phyloP scores from a whole-genome alignment of 164 flowering plant species.

The Piper longum region DNA sequence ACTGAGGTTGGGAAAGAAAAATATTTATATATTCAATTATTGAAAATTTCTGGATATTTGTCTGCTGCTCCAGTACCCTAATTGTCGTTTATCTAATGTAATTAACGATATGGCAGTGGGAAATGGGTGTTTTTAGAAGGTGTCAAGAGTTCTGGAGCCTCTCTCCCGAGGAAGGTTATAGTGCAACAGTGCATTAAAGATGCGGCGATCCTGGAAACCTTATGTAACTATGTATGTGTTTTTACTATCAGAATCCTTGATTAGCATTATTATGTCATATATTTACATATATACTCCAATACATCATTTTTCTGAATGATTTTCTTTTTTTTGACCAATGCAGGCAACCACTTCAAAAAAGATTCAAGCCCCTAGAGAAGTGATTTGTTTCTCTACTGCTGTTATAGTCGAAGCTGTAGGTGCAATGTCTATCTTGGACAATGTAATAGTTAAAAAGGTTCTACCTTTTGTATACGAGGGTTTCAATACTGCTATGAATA shows the following conservation, averaged over 20 bases:
- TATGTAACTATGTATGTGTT: slow-evolving; percentile 64
- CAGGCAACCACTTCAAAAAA: slow-evolving; percentile 65
- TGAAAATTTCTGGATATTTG: not conserved
- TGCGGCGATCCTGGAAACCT: slow-evolving; percentile 52
- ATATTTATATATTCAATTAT: not conserved
- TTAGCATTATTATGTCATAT: no score
- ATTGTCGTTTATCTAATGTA: not conserved
- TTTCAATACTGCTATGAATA: slow-evolving; percentile 32
- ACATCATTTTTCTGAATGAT: not conserved
- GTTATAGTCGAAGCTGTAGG: slow-evolving; percentile 65
- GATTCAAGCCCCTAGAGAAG: slow-evolving; percentile 37
- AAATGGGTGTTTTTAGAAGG: slow-evolving; percentile 87
- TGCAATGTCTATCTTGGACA: slow-evolving; percentile 31
- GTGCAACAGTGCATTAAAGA: slow-evolving; percentile 86
- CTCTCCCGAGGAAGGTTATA: slow-evolving; percentile 72
- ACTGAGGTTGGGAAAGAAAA: slow-evolving; percentile 29
- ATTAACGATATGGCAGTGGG: slow-evolving; percentile 21
- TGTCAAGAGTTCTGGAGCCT: slow-evolving; percentile 76
- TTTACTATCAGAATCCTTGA: not conserved
- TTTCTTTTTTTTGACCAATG: not conserved
- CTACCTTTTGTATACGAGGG: slow-evolving; percentile 58
- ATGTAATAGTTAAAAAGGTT: slow-evolving; percentile 41
- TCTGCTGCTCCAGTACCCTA: not conserved
- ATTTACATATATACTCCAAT: not conserved
- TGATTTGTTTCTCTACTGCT: slow-evolving; percentile 60